A percentile compares a stretch with the other conserved stretches of the same genome.
Evolutionary conservation across 495 filamentous ascomycete genomes (phyloP).

Genomic region (Penicillium lagena): DNA sequence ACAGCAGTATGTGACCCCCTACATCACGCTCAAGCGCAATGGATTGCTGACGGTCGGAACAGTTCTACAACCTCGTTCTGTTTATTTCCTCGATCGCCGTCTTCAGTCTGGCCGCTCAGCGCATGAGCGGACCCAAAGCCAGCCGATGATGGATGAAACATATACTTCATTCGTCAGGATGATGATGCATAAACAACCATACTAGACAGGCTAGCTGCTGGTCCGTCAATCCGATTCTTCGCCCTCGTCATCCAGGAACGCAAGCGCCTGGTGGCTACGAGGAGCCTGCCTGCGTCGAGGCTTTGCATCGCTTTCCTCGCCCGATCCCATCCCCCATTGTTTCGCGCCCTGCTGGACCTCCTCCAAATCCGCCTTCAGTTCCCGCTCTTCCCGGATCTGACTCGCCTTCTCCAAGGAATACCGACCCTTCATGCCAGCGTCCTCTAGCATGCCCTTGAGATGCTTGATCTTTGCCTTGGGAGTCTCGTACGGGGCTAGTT

Average conservation of each 20-base stretch:
- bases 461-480: slow-evolving; percentile 76
- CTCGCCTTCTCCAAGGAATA: slow-evolving; percentile 78
- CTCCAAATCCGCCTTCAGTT: slow-evolving; percentile 76
- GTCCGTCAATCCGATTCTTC: slow-evolving; percentile 45
- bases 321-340: slow-evolving; percentile 58
- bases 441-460: slow-evolving; percentile 67
- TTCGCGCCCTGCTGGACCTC: slow-evolving; percentile 72
- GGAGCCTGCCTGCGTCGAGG: slow-evolving; percentile 31
- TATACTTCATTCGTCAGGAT: too few species aligned
- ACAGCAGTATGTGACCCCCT: slow-evolving; percentile 58
- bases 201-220: neutral
- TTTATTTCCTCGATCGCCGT: slow-evolving; percentile 93
- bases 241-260: slow-evolving; percentile 48
- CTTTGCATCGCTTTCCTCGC: slow-evolving; percentile 36
- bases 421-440: slow-evolving; percentile 80
- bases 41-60: neutral
- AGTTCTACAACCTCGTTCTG: slow-evolving; percentile 97
- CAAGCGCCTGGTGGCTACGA: slow-evolving; percentile 42
- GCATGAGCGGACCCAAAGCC: slow-evolving; percentile 46
- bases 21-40: neutral
- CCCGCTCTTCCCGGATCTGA: slow-evolving; percentile 77
- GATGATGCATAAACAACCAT: too few species aligned
- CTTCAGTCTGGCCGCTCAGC: slow-evolving; percentile 85
- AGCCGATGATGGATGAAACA: slow-evolving; percentile 19
- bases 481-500: slow-evolving; percentile 70